Conservation (phyloP, 805 yeast species). For the Saccharomycopsis capsularis region DNA sequence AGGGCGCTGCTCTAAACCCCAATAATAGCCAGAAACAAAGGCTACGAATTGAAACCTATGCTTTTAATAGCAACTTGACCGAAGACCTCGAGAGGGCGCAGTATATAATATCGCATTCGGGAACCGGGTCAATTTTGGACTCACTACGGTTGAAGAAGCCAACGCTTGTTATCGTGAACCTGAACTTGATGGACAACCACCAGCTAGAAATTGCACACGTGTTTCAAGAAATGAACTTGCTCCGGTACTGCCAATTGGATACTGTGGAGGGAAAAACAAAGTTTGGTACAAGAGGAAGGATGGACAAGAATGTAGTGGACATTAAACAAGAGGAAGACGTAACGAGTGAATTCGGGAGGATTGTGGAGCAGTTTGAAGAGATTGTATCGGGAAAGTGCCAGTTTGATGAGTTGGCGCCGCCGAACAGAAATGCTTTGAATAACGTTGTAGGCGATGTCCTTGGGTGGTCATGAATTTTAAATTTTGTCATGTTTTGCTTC, state of each 20-base stretch:
- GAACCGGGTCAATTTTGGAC: constrained; percentile 88
- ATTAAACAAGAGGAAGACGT: background rate
- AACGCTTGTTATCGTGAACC: constrained; percentile 66
- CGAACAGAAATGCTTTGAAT: background rate
- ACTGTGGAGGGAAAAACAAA: background rate
- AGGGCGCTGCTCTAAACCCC: background rate
- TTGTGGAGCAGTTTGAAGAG: background rate
- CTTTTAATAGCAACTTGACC: constrained; percentile 37
- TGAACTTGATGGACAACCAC: constrained; percentile 76
- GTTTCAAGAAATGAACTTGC: constrained; percentile 32
- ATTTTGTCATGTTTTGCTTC: no score
- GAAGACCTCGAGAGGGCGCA: constrained; percentile 40
- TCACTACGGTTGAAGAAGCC: constrained; percentile 49
- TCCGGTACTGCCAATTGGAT: constrained; percentile 24
- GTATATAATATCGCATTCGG: constrained; percentile 80
- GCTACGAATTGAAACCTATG: constrained; percentile 38
- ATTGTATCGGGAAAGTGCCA: background rate
- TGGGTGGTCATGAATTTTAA: no score
- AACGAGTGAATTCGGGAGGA: background rate
- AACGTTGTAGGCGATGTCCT: background rate
- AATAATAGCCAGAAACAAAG: constrained; percentile 3
- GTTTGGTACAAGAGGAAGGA: no score
- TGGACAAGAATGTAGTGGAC: no score
- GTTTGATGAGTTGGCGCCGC: background rate
- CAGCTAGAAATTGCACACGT: constrained; percentile 70